phyloP scores from a whole-genome alignment of 2,329 filamentous ascomycete genomes.

The Stagonosporopsis cucurbitacearum region DNA sequence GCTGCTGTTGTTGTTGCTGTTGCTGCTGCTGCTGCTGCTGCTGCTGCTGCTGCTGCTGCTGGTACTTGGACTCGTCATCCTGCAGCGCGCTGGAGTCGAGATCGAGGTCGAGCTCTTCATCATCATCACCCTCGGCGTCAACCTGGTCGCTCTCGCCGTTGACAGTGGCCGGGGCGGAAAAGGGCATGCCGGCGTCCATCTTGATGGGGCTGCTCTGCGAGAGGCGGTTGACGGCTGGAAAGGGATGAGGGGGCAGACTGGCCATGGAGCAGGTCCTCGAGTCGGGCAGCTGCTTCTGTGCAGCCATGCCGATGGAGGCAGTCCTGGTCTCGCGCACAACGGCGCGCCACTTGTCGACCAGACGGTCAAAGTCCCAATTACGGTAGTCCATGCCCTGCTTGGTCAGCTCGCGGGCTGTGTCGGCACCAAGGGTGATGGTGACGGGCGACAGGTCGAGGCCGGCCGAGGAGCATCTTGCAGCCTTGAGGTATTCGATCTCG shows the following conservation, averaged over 20 bases:
- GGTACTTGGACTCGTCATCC: conserved; percentile 21
- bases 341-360: conserved; percentile 50
- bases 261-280: conserved; percentile 41
- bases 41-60: too few species aligned
- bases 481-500: conserved; percentile 52
- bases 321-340: conserved; percentile 45
- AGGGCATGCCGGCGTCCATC: conserved; percentile 32
- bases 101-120: conserved; percentile 24
- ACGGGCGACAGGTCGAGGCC: conserved; percentile 41
- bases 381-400: conserved; percentile 47
- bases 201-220: conserved; percentile 30
- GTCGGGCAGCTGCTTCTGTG: conserved; percentile 44
- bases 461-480: conserved; percentile 36
- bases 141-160: conserved; percentile 49
- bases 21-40: too few species aligned
- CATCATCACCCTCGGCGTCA: conserved; percentile 43
- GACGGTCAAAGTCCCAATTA: conserved; percentile 51
- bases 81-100: conserved; percentile 2
- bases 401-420: conserved; percentile 49
- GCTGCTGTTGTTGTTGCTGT: too few species aligned
- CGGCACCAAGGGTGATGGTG: conserved; percentile 45
- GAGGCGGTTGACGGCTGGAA: conserved; percentile 25
- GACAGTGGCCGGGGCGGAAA: conserved; percentile 42
- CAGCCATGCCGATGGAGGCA: conserved; percentile 38
- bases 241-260: conserved; percentile 35